A percentile compares a stretch with the other conserved stretches of the same genome.
Conservation (phyloP, 805 yeast genomes). For the Kluyveromyces starmeri region DNA sequence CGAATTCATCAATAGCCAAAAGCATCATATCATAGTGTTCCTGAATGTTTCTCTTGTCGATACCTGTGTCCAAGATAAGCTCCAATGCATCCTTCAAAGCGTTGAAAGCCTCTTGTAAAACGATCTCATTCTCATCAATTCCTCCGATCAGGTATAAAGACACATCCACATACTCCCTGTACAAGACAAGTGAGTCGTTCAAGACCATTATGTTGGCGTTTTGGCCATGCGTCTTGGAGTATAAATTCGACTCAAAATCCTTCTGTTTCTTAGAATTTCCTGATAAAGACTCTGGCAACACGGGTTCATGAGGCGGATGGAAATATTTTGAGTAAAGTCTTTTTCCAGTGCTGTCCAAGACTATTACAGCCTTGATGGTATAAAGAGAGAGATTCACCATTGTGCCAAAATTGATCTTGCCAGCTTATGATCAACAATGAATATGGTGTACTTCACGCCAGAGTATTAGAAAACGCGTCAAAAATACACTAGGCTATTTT, state of each 20-base stretch:
- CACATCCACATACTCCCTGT: conserved; percentile 75
- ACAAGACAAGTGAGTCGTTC: conserved; percentile 74
- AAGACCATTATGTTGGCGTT: conserved; percentile 72
- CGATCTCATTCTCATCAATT: conserved; percentile 77
- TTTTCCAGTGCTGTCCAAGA: conserved; percentile 74
- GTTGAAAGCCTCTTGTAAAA: conserved; percentile 63
- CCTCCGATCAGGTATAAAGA: conserved; percentile 60
- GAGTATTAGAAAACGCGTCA: no score
- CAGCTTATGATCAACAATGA: no score
- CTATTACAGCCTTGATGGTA: conserved; percentile 69
- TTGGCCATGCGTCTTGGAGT: conserved; percentile 68
- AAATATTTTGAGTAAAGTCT: conserved; percentile 83
- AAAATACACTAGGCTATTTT: no score
- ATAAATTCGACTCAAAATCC: conserved; percentile 65
- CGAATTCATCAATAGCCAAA: conserved; percentile 81
- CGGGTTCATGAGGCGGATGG: conserved; percentile 46
- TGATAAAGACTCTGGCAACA: conserved; percentile 9
- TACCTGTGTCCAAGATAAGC: conserved; percentile 50
- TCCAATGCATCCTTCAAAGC: conserved; percentile 79
- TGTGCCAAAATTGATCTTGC: neutral
- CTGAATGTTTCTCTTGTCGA: conserved; percentile 70
- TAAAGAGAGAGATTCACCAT: conserved; percentile 54
- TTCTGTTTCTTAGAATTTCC: conserved; percentile 53
- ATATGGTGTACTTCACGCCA: no score
- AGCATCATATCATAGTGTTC: conserved; percentile 82